Percentiles rank a stretch among this genome's conserved stretches.
These are phyloP conservation scores for Agaricus sinodeliciosus DNA, from an alignment of 768 basidiomycete species.

Conservation along the genomic window DNA sequence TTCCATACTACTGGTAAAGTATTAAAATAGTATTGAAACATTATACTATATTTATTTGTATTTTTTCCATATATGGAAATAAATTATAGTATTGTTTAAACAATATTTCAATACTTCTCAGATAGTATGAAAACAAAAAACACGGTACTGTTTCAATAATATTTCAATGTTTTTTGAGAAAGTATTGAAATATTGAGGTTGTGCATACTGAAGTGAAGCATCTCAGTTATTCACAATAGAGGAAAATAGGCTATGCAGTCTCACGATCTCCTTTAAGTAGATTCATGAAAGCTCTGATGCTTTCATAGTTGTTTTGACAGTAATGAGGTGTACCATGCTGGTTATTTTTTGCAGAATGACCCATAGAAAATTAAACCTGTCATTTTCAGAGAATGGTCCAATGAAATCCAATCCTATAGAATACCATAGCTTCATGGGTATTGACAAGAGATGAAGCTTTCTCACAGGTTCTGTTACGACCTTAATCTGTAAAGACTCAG, in stretches of 20 bases:
- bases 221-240: slow-evolving; percentile 27
- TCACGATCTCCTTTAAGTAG: slow-evolving; percentile 20
- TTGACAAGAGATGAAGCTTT: slow-evolving; percentile 21
- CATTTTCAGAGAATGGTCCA: slow-evolving; percentile 23
- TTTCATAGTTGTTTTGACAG: slow-evolving; percentile 16
- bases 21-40: too few relatives aligned
- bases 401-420: slow-evolving; percentile 35
- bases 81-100: too few relatives aligned
- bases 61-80: too few relatives aligned
- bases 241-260: slow-evolving; percentile 22
- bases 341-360: slow-evolving; percentile 23
- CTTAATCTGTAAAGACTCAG: too few relatives aligned
- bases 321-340: slow-evolving; percentile 28
- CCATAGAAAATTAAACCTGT: slow-evolving; percentile 22
- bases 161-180: too few relatives aligned
- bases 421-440: slow-evolving; percentile 26
- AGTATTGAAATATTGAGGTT: too few relatives aligned
- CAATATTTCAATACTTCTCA: too few relatives aligned
- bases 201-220: slow-evolving; percentile 27
- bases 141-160: too few relatives aligned
- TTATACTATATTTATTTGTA: too few relatives aligned
- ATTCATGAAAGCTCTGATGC: slow-evolving; percentile 24
- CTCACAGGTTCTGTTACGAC: too few relatives aligned
- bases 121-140: too few relatives aligned
- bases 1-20: too few relatives aligned